phyloP scores from a whole-genome alignment of 164 flowering plant species.

The Liquidambar formosana region DNA sequence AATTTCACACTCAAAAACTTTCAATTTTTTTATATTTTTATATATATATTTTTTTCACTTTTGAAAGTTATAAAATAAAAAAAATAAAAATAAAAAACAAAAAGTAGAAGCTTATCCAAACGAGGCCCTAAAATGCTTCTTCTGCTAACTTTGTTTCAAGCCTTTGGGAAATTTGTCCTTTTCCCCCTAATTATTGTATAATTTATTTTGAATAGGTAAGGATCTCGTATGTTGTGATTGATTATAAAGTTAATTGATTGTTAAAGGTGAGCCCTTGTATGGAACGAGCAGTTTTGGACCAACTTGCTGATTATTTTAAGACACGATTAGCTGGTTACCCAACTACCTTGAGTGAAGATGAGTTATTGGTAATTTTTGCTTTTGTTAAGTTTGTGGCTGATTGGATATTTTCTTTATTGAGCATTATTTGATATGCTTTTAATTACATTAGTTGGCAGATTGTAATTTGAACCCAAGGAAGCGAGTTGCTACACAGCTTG shows the following conservation, averaged over 20 bases:
- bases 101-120: no score
- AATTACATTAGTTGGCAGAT: slow-evolving; percentile 63
- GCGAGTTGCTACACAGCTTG: slow-evolving; percentile 91
- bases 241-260: slow-evolving; percentile 1
- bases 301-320: slow-evolving; percentile 71
- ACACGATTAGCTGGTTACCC: slow-evolving; percentile 78
- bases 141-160: no score
- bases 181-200: no score
- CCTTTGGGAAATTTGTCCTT: no score
- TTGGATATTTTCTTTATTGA: slow-evolving; percentile 1
- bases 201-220: no score
- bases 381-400: neutral
- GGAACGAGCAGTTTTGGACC: slow-evolving; percentile 93
- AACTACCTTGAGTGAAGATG: slow-evolving; percentile 75
- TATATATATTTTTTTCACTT: no score
- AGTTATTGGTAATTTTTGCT: slow-evolving; percentile 54
- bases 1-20: no score
- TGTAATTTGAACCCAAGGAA: slow-evolving; percentile 60
- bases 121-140: no score
- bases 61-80: no score
- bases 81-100: no score
- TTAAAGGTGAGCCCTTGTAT: slow-evolving; percentile 86
- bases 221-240: no score
- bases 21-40: no score
- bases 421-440: slow-evolving; percentile 1